These are phyloP conservation scores for Aphanomyces stellatus DNA, from an alignment of 352 stramenopile genomes.

Conservation along the genomic window DNA sequence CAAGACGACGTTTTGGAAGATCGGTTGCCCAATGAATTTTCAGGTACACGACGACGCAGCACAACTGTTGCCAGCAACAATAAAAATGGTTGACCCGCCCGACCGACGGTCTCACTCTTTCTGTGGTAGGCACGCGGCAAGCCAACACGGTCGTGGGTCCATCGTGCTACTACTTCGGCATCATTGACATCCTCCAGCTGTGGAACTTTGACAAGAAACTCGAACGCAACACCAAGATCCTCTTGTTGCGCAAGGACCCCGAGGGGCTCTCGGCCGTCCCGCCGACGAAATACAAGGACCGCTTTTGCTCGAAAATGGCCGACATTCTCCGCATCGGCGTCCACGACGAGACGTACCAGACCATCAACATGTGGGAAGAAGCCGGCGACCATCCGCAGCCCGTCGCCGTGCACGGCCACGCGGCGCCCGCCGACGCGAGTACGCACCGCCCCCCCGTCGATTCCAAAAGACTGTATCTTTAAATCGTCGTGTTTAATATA, in stretches of 20 bases:
- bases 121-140: conserved; percentile 39
- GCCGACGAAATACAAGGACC: conserved; percentile 76
- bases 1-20: conserved; percentile 24
- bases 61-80: too few relatives aligned
- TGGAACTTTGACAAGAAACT: conserved; percentile 89
- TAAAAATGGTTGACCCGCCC: not conserved
- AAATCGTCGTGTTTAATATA: conserved; percentile 1
- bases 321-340: conserved; percentile 71
- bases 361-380: conserved; percentile 6
- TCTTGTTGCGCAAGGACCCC: conserved; percentile 65
- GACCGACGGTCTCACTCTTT: not conserved
- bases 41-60: conserved; percentile 25
- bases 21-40: not conserved
- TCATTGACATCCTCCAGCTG: conserved; percentile 84
- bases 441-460: not conserved
- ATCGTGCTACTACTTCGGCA: conserved; percentile 81
- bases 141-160: conserved; percentile 83
- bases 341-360: conserved; percentile 33
- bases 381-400: not conserved
- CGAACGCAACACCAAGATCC: conserved; percentile 82
- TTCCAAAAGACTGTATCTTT: not conserved
- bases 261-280: conserved; percentile 75
- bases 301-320: conserved; percentile 83
- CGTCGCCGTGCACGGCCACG: not conserved
- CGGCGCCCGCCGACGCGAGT: not conserved